Conservation (phyloP, 345 rosid genomes). For the Linum tenue region DNA sequence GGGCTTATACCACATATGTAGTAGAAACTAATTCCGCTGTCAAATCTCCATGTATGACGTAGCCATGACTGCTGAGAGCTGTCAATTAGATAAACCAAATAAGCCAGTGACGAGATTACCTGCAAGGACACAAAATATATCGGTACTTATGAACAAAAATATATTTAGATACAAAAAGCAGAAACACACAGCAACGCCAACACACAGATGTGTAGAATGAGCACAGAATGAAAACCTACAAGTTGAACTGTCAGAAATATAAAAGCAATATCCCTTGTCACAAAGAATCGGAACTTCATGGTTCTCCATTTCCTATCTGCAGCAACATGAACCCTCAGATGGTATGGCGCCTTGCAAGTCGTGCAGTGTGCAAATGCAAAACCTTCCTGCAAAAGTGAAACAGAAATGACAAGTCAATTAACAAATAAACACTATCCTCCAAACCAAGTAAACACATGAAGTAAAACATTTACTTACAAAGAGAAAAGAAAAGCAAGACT, state of each 20-base stretch:
- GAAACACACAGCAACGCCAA: neutral
- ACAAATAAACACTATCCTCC: neutral
- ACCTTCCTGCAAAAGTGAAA: constrained; percentile 62
- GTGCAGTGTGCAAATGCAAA: constrained; percentile 99
- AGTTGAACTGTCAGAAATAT: constrained; percentile 91
- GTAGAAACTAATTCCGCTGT: constrained; percentile 76
- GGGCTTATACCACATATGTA: constrained; percentile 85
- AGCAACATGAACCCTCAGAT: constrained; percentile 93
- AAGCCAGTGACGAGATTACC: constrained; percentile 87
- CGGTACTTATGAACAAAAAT: constrained; percentile 9
- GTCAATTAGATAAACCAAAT: constrained; percentile 77
- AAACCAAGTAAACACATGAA: neutral
- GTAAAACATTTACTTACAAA: neutral
- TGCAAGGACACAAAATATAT: constrained; percentile 15
- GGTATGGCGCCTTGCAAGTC: constrained; percentile 96
- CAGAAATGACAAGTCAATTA: neutral
- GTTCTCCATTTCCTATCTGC: constrained; percentile 97
- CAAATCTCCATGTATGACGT: constrained; percentile 86
- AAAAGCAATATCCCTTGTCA: constrained; percentile 84
- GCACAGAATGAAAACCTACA: constrained; percentile 34
- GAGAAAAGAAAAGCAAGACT: no score
- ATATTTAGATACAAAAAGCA: constrained; percentile 2
- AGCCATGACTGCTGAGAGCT: constrained; percentile 70
- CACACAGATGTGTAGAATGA: neutral
- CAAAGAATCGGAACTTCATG: constrained; percentile 93